Base-by-base conservation (phyloP, 2,329 filamentous ascomycete genomes). In the Aspergillus fischeri region DNA sequence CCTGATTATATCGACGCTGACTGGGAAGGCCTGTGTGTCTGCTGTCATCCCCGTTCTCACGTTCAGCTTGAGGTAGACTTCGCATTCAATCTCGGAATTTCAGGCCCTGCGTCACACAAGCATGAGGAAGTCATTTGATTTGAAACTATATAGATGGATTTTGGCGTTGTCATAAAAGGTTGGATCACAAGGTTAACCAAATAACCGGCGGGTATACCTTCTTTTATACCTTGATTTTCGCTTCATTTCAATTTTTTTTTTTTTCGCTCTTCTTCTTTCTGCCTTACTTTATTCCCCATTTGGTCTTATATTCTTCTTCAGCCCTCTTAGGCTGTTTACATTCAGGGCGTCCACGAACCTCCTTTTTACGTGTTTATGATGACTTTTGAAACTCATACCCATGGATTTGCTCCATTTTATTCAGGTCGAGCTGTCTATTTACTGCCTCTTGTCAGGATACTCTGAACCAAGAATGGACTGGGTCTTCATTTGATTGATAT, bases 1-100 rank as follows among this genome's bases (percentile, higher is more conserved):
- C 45, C 64, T 47, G 63, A 60, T 45, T 72, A 68, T 42, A 49
- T 58, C 42, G 66, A 66, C 51, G 62, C 64, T n/a, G 70, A 73
- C 55, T 72, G 71, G 70, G 63, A 61, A 49, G 60, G 60, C 52
- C 49, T 41, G 44, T 51, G 41, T 53, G 32, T 38, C 53, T 56
- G 25, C 20, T 57, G 28, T 58, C 38, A 47, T 51, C 32, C 48
- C 45, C 41, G 20, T 24, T 20, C 21, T 45, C 8, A 24, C 20
- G 20, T 24, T 24, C 32, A 17, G 5, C 32, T 17, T 38, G 32
- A 38, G 14, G 7, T 38, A 38, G 32, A 7, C 32, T 38, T 38
- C 14, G 5, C 32, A 38, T 38, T 38, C 14, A 38, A 3, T 21
- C 42, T 24, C 10, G 3, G 20, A 20, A 24, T 24, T 24, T 4